A percentile compares a stretch with the other conserved stretches of the same genome.
Conservation (phyloP, 2,329 filamentous ascomycete genomes). For the Aspergillus ibericus region DNA sequence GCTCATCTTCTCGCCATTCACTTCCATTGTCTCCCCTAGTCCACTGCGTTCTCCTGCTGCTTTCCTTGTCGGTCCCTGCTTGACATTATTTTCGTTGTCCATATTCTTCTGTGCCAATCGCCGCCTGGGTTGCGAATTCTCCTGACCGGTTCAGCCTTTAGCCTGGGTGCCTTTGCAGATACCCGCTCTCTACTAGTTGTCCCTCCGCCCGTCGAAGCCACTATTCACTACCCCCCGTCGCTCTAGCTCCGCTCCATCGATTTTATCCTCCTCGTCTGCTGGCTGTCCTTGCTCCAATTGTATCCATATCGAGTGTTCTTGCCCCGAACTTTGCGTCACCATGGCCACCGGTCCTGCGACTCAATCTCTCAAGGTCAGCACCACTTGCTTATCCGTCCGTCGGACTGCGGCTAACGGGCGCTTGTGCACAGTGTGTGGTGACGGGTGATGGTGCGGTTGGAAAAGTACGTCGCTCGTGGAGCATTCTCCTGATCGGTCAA, state of each 20-base stretch:
- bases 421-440: conserved; percentile 78
- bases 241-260: not conserved
- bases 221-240: conserved; percentile 1
- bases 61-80: not conserved
- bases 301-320: conserved; percentile 11
- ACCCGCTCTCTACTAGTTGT: not conserved
- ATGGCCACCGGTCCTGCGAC: conserved; percentile 83
- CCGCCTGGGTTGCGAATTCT: conserved; percentile 2
- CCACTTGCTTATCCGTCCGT: conserved; percentile 10
- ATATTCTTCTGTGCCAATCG: not conserved
- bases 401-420: conserved; percentile 40
- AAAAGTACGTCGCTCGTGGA: conserved; percentile 65
- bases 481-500: conserved; percentile 7
- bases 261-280: not conserved
- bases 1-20: too few species aligned
- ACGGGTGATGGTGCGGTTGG: conserved; percentile 99
- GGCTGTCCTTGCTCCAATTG: conserved; percentile 7
- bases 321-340: conserved; percentile 15
- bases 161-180: not conserved
- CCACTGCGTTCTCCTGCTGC: not conserved
- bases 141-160: not conserved
- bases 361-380: conserved; percentile 82
- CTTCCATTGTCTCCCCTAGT: not conserved
- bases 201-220: conserved; percentile 1
- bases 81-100: not conserved